A percentile compares a stretch with the other conserved stretches of the same genome.
Evolutionary conservation across 106 monocot species (phyloP).

Genomic region (Xerophyta viscosa): DNA sequence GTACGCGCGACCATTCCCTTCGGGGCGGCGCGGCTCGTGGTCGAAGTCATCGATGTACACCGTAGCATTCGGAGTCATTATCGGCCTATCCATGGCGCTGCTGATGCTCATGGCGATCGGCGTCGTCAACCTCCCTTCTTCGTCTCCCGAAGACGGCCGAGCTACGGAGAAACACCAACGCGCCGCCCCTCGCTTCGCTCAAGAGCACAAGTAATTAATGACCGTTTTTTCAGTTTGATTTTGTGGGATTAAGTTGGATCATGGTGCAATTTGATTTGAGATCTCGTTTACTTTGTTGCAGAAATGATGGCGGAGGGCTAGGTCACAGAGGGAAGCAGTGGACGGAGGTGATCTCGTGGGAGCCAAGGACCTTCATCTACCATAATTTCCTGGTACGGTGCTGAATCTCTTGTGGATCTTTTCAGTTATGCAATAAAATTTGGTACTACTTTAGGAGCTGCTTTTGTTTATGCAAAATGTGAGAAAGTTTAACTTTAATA

Average conservation of each 20-base stretch:
- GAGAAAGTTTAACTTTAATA: too few species aligned
- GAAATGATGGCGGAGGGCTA: constrained; percentile 31
- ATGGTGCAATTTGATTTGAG: background rate
- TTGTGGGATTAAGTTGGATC: background rate
- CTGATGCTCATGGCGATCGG: constrained; percentile 55
- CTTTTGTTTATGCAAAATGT: too few species aligned
- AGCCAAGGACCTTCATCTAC: constrained; percentile 76
- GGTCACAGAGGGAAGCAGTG: constrained; percentile 51
- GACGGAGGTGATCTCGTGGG: constrained; percentile 86
- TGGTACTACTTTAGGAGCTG: too few species aligned
- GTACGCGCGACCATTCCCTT: constrained; percentile 9
- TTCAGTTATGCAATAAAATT: background rate
- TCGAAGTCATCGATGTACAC: constrained; percentile 19
- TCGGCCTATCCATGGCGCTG: constrained; percentile 28
- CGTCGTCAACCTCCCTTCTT: constrained; percentile 29
- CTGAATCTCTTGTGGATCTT: background rate
- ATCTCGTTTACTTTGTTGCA: background rate
- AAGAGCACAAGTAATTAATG: background rate
- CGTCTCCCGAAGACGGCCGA: constrained; percentile 26
- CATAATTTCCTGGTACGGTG: constrained; percentile 58
- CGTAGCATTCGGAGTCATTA: constrained; percentile 24
- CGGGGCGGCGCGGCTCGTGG: constrained; percentile 3
- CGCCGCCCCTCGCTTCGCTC: background rate
- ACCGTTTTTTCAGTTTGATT: background rate
- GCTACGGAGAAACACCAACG: background rate